Base-by-base conservation (phyloP, 2,329 filamentous ascomycete genomes). In the Bipolaris oryzae region DNA sequence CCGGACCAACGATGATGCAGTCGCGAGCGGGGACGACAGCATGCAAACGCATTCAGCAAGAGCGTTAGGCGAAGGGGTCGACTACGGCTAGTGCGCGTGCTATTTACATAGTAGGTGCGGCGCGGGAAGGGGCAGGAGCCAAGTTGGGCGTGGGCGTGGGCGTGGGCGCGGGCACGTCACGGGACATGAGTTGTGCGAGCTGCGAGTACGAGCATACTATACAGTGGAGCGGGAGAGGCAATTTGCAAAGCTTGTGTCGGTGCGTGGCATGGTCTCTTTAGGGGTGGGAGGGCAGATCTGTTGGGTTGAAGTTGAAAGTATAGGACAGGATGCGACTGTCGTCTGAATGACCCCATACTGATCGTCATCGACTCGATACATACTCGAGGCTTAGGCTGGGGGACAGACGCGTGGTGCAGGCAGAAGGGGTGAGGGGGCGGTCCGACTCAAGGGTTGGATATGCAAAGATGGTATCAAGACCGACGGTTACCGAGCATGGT, bases 1-100 rank as follows among this genome's bases (percentile, higher is more conserved):
- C 52, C 45, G 52, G 31, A 42, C 39, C 42, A 56, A 37, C 42
- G 35, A 44, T 53, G 42, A 53, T 56, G 53, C 53, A 53, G 31
- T n/a, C 35, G 53, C 31, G 34, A 52, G 39, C 49, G 49, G 49
- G 20, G 48, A 53, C 43, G 34, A 28, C 20, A 51, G 34, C 39
- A 39, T 52, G 53, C 53, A 52, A 42, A 46, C 42, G 21, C n/a
- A 46, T 51, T 45, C 23, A 51, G 39, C 25, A 13, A 52, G 48
- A 18, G 42, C 15, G 18, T 43, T 35, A 43, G 44, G 48, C 52
- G 49, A 56, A 39, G 23, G 41, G 9, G 21, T 23, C 16, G 28
- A 13, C 10, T 31, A 11, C 11, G 25, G 37, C 35, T 13, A 18
- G 37, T 37, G 31, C 31, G 46, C 25, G 49, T 52, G 28, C 18